phyloP scores from a whole-genome alignment of 306 rosid species.

The Luffa aegyptiaca region DNA sequence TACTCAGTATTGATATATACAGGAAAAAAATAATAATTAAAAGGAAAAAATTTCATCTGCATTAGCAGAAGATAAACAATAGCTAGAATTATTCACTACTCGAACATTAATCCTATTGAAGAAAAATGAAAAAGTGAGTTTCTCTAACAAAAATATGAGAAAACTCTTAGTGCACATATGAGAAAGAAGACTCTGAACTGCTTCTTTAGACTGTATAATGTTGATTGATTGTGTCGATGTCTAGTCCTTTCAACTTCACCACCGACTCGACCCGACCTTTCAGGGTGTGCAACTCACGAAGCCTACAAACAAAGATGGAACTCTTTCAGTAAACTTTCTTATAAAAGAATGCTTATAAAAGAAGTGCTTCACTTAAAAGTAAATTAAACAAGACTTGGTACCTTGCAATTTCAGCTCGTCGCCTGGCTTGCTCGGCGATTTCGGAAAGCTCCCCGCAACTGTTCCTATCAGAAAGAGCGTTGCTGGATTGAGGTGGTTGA shows the following conservation, averaged over 20 bases:
- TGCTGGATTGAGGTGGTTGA: slow-evolving; percentile 74
- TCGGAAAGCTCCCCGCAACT: slow-evolving; percentile 88
- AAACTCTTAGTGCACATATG: neutral
- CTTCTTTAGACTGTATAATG: slow-evolving; percentile 69
- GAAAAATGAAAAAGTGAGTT: neutral
- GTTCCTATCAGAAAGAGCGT: slow-evolving; percentile 50
- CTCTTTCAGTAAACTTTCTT: too few species aligned
- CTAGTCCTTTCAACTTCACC: slow-evolving; percentile 96
- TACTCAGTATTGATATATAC: neutral
- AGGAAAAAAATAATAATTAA: neutral
- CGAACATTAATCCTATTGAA: neutral
- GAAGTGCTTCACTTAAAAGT: slow-evolving; percentile 1
- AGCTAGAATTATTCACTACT: neutral
- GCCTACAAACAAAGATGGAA: slow-evolving; percentile 13
- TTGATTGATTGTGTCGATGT: slow-evolving; percentile 82
- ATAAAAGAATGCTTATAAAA: slow-evolving; percentile 6
- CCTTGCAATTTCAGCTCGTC: slow-evolving; percentile 99
- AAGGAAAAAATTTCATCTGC: neutral
- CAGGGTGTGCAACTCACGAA: slow-evolving; percentile 74
- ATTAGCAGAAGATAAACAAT: slow-evolving; percentile 1
- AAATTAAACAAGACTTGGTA: neutral
- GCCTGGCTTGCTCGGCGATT: slow-evolving; percentile 95
- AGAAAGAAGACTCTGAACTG: neutral
- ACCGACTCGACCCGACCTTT: slow-evolving; percentile 98
- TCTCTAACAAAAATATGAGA: neutral